Evolutionary conservation across 2,329 filamentous ascomycete genomes (phyloP).

Genomic region (Harringtonia lauricola): DNA sequence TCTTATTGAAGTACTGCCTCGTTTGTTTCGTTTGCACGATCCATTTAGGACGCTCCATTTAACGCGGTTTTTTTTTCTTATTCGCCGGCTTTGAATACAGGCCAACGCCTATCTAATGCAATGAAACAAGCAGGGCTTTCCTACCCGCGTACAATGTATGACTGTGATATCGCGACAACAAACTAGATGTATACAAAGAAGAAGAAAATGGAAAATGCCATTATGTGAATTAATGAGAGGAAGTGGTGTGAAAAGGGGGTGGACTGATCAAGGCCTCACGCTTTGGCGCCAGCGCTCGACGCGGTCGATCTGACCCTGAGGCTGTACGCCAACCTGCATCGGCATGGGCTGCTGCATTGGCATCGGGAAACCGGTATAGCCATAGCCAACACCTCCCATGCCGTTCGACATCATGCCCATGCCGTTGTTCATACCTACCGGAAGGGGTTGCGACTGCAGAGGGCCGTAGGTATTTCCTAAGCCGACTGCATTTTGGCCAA

Average conservation of each 20-base stretch:
- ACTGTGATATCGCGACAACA: too few relatives aligned
- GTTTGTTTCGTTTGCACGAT: too few relatives aligned
- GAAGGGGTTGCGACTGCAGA: neutral
- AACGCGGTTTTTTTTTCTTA: too few relatives aligned
- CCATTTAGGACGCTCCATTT: too few relatives aligned
- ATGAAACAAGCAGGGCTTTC: too few relatives aligned
- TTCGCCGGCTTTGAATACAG: too few relatives aligned
- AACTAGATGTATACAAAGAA: too few relatives aligned
- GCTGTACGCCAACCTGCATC: conserved; percentile 11
- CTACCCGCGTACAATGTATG: too few relatives aligned
- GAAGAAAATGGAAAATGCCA: neutral
- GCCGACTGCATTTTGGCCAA: neutral
- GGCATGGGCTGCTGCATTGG: conserved; percentile 8
- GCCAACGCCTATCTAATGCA: too few relatives aligned
- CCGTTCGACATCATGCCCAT: conserved; percentile 5
- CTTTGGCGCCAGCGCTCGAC: conserved; percentile 24
- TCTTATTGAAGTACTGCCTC: too few relatives aligned
- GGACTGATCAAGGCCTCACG: conserved; percentile 13
- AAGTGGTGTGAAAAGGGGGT: neutral
- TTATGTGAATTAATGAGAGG: neutral
- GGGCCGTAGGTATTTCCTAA: neutral
- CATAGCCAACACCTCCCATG: neutral
- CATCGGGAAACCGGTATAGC: conserved; percentile 5
- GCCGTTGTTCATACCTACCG: neutral
- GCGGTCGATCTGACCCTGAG: conserved; percentile 17